Evolutionary conservation across 23 red algal species (phyloP).

Genomic region (Gracilaria vermiculophylla): DNA sequence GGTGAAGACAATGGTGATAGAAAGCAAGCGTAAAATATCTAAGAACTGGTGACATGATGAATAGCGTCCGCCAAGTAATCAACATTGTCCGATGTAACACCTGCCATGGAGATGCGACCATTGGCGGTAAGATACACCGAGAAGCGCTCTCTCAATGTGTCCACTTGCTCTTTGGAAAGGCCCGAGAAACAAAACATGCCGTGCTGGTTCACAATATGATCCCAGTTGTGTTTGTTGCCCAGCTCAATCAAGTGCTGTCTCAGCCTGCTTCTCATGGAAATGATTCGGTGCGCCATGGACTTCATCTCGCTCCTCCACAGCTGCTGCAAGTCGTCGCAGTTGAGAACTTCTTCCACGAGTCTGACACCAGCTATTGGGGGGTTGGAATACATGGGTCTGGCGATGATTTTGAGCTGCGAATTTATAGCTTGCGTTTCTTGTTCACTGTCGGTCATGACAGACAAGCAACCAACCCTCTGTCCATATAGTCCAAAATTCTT

Average conservation of each 20-base stretch:
- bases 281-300: conserved; percentile 83
- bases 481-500: conserved; percentile 95
- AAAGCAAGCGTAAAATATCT: neutral
- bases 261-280: conserved; percentile 69
- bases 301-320: conserved; percentile 79
- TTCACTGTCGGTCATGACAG: conserved; percentile 61
- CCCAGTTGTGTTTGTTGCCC: conserved; percentile 67
- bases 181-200: conserved; percentile 96
- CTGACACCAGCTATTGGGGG: conserved; percentile 74
- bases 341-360: conserved; percentile 73
- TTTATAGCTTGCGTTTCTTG: conserved; percentile 60
- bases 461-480: conserved; percentile 81
- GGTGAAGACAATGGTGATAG: too few species aligned
- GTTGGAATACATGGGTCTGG: conserved; percentile 82
- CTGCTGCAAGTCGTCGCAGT: conserved; percentile 42
- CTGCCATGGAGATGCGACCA: conserved; percentile 91
- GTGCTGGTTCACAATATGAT: conserved; percentile 81
- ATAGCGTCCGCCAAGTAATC: conserved; percentile 77
- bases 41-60: conserved; percentile 67
- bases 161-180: conserved; percentile 65
- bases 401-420: conserved; percentile 84
- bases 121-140: conserved; percentile 82
- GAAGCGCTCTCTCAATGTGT: conserved; percentile 34
- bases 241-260: conserved; percentile 37
- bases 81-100: conserved; percentile 78